phyloP scores from a whole-genome alignment of 345 rosid genomes.

The Populus ilicifolia region DNA sequence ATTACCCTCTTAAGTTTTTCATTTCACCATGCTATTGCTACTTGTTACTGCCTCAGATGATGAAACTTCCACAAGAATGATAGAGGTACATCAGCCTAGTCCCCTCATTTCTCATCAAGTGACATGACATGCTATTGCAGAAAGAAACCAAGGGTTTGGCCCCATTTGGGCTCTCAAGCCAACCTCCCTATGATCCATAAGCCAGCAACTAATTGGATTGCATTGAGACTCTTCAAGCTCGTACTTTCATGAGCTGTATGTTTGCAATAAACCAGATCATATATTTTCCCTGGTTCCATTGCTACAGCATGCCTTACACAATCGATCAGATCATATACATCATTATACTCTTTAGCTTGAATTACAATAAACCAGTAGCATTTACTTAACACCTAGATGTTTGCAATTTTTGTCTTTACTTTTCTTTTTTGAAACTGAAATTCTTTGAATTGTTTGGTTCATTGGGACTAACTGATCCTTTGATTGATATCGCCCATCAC shows the following conservation, averaged over 20 bases:
- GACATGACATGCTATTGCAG: not conserved
- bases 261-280: too few relatives aligned
- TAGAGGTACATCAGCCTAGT: too few relatives aligned
- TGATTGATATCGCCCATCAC: not conserved
- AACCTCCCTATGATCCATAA: not conserved
- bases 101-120: too few relatives aligned
- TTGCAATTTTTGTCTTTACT: not conserved
- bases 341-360: not conserved
- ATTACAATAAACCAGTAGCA: not conserved
- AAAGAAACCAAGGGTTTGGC: not conserved
- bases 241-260: too few relatives aligned
- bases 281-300: too few relatives aligned
- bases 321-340: too few relatives aligned
- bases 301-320: too few relatives aligned
- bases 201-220: not conserved
- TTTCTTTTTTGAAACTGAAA: too few relatives aligned
- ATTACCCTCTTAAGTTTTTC: not conserved
- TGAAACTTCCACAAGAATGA: not conserved
- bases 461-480: not conserved
- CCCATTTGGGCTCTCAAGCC: not conserved
- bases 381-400: not conserved
- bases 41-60: not conserved
- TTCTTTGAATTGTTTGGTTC: too few relatives aligned
- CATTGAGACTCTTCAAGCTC: too few relatives aligned
- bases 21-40: not conserved